Evolutionary conservation across 306 rosid genomes (phyloP).

Genomic region (Lablab purpureus): DNA sequence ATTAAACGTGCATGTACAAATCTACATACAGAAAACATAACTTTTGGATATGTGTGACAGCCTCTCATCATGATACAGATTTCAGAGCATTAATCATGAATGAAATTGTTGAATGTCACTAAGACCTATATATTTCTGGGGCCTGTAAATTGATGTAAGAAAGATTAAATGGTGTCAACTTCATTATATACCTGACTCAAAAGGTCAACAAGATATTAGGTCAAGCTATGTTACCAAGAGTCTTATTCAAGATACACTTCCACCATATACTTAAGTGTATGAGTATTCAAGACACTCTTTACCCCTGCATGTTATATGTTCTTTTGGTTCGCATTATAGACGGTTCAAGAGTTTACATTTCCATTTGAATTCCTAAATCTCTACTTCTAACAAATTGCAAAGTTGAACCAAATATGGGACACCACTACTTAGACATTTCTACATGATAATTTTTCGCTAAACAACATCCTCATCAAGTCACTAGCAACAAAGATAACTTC

Average conservation of each 20-base stretch:
- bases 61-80: constrained; percentile 36
- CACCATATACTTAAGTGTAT: constrained; percentile 10
- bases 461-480: constrained; percentile 33
- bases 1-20: constrained; percentile 15
- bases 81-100: constrained; percentile 35
- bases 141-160: constrained; percentile 29
- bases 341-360: constrained; percentile 4
- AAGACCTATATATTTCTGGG: neutral
- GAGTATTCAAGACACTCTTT: constrained; percentile 32
- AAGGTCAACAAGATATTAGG: constrained; percentile 7
- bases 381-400: constrained; percentile 2
- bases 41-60: constrained; percentile 19
- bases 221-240: constrained; percentile 8
- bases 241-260: constrained; percentile 25
- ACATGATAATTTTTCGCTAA: constrained; percentile 11
- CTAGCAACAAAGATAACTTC: constrained; percentile 25
- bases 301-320: constrained; percentile 13
- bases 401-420: constrained; percentile 7
- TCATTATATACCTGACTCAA: constrained; percentile 16
- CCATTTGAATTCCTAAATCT: constrained; percentile 15
- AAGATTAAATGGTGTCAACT: constrained; percentile 25
- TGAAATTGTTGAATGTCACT: constrained; percentile 25
- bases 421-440: neutral
- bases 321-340: constrained; percentile 21
- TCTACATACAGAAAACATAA: constrained; percentile 28